phyloP scores from a whole-genome alignment of 2,329 filamentous ascomycete genomes.

The Sporothrix dimorphospora region DNA sequence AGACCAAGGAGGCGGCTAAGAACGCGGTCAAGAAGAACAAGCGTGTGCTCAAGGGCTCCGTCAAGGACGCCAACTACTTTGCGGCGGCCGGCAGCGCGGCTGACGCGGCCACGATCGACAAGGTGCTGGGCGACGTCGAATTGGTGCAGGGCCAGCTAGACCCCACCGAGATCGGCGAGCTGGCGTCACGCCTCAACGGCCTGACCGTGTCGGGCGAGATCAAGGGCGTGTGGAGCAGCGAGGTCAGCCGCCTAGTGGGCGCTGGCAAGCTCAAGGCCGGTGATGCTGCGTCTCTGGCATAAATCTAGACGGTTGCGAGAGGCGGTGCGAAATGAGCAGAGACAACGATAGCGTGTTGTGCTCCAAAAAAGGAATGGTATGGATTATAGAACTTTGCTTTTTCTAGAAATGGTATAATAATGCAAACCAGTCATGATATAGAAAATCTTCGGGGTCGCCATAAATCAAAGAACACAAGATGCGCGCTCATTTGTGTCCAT shows the following conservation, averaged over 20 bases:
- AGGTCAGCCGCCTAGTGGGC: conserved; percentile 75
- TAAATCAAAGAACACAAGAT: background rate
- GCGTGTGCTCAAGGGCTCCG: conserved; percentile 88
- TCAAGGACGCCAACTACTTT: conserved; percentile 99
- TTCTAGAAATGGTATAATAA: conserved; percentile 17
- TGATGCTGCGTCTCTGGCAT: conserved; percentile 70
- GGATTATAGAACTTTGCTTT: conserved; percentile 18
- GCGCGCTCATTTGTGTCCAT: conserved; percentile 2
- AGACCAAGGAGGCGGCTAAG: conserved; percentile 98
- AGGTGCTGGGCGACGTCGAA: conserved; percentile 83
- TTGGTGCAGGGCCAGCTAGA: conserved; percentile 86
- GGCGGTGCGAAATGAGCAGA: no score
- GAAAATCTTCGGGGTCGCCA: background rate
- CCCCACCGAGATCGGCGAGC: conserved; percentile 81
- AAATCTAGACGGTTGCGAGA: conserved; percentile 25
- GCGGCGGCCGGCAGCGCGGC: conserved; percentile 69
- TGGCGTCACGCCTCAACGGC: conserved; percentile 79
- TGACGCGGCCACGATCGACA: conserved; percentile 77
- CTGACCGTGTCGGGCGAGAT: conserved; percentile 82
- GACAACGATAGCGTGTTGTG: background rate
- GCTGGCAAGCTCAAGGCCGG: conserved; percentile 86
- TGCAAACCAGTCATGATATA: conserved; percentile 13
- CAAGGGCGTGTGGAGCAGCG: conserved; percentile 77
- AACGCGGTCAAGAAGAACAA: conserved; percentile 99
- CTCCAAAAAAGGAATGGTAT: background rate